Percentiles rank a stretch among this genome's conserved stretches.
Evolutionary conservation across 2,329 filamentous ascomycete species (phyloP).

Genomic region (Penicillium palitans): DNA sequence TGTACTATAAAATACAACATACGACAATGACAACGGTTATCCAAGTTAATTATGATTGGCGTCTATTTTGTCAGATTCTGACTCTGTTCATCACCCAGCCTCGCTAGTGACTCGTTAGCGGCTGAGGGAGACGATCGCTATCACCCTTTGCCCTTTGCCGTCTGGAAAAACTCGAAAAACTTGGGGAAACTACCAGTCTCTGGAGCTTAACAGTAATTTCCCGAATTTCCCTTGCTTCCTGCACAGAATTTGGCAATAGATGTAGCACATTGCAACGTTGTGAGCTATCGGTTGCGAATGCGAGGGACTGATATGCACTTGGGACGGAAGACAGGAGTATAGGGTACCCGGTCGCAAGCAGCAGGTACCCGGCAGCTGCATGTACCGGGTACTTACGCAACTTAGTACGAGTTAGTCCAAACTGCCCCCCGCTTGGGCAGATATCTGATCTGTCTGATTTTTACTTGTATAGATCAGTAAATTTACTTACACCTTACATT

Average conservation of each 20-base stretch:
- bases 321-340: background rate
- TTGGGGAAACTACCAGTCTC: background rate
- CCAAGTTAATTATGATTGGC: background rate
- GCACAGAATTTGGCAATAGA: constrained; percentile 2
- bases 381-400: constrained; percentile 6
- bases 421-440: constrained; percentile 4
- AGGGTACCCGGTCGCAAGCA: background rate
- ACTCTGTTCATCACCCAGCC: constrained; percentile 9
- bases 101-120: constrained; percentile 18
- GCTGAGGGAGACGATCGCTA: constrained; percentile 20
- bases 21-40: background rate
- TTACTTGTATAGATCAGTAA: background rate
- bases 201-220: constrained; percentile 1
- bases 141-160: constrained; percentile 15
- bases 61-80: constrained; percentile 1
- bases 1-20: background rate
- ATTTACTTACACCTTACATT: background rate
- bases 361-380: background rate
- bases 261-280: background rate
- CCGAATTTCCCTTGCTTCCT: constrained; percentile 16
- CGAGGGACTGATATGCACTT: constrained; percentile 6
- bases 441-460: constrained; percentile 1
- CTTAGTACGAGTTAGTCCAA: background rate
- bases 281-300: constrained; percentile 14
- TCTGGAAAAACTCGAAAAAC: constrained; percentile 1